phyloP scores from a whole-genome alignment of 2,329 filamentous ascomycete species.

The Aspergillus hortae region DNA sequence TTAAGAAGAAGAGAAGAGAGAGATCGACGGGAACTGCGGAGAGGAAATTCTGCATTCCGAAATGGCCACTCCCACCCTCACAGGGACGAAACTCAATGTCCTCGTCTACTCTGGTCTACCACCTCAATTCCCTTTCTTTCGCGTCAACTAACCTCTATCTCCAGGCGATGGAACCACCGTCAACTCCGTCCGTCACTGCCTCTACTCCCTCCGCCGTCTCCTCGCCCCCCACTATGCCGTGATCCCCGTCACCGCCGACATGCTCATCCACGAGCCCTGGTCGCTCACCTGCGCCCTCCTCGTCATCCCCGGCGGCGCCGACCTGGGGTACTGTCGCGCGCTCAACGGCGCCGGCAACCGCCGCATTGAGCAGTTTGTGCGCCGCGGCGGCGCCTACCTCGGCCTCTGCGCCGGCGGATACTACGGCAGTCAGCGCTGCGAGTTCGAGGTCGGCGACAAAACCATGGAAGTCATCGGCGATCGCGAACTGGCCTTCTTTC shows the following conservation, averaged over 20 bases:
- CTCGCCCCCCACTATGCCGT: constrained; percentile 91
- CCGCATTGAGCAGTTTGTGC: constrained; percentile 79
- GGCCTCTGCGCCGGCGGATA: constrained; percentile 95
- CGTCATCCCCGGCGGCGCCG: constrained; percentile 91
- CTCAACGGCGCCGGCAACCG: constrained; percentile 87
- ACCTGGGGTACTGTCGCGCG: constrained; percentile 82
- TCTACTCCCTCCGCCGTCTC: constrained; percentile 79
- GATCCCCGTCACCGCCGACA: constrained; percentile 73
- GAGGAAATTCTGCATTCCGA: constrained; percentile 14
- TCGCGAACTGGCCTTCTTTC: constrained; percentile 84
- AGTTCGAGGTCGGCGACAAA: constrained; percentile 85
- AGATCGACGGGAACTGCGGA: not conserved
- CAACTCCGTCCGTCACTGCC: constrained; percentile 84
- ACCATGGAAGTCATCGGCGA: constrained; percentile 80
- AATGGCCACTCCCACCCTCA: constrained; percentile 47
- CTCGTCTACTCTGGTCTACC: constrained; percentile 81
- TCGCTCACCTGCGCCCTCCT: constrained; percentile 78
- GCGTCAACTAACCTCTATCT: constrained; percentile 6
- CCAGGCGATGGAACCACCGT: constrained; percentile 78
- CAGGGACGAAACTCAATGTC: constrained; percentile 72
- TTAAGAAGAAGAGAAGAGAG: not conserved
- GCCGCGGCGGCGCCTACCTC: constrained; percentile 78
- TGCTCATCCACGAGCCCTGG: constrained; percentile 90
- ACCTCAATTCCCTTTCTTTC: constrained; percentile 21
- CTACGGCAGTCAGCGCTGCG: constrained; percentile 75